Evolutionary conservation across 495 filamentous ascomycete genomes (phyloP), one percentile per base, ranked within the genome.

Genomic region (Chaetomium cochliodes): DNA sequence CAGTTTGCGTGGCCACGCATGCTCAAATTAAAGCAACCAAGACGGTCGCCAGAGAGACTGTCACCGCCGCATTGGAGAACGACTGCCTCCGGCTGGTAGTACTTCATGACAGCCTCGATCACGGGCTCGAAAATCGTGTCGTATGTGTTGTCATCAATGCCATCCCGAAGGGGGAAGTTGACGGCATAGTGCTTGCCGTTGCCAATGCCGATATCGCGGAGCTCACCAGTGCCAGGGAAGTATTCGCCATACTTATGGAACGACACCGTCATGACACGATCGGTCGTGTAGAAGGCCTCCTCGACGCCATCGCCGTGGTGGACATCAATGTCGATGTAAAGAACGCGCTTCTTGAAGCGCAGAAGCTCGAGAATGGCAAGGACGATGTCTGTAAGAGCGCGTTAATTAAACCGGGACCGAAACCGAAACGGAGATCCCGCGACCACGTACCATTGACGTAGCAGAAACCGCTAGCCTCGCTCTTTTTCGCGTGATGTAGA

Each of bases 241-340:
- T 97, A 98, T 72, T 98, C 94, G 75, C 96, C 94, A 74, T 96
- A 98, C 80, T 97, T 97, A 80, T 98, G 94, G 76, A 97, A 96
- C 52, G 92, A 96, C 23, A 97, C 86, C 0, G 93, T 98, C 81
- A 97, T 89, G 66, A 98, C 93, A 54, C 93, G 91, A 72, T 97
- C 92, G 33, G 93, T 96, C 18, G 92, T 94, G 80, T 92, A 96
- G 77, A 98, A 98, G 3, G 93, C 93, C 76, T 97, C 91, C 74
- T 98, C 93, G 47, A 98, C 93, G 63, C 93, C 93, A 73, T 98
- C 93, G 67, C 93, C 93, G 69, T 98, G 93, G 78, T 98, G 93
- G 13, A 98, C 93, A 74, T 98, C 93, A 69, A 98, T 97, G 73
- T 98, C 93, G 66, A 98, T 90, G 78, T 98, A 98, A 65, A 98